phyloP scores from a whole-genome alignment of 1,284 basidiomycete species.

The Papiliotrema fonsecae region DNA sequence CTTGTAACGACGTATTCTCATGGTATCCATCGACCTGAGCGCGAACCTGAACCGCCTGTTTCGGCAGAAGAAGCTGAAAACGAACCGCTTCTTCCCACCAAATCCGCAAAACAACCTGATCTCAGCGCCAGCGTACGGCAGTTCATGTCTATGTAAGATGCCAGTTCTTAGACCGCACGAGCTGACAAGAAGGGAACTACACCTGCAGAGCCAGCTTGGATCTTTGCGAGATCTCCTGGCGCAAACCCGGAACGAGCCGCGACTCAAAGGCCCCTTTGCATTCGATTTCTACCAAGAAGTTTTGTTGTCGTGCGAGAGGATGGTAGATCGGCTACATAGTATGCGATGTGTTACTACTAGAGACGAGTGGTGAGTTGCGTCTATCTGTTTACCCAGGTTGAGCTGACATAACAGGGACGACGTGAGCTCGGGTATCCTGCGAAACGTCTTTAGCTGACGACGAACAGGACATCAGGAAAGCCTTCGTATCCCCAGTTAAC shows the following conservation, averaged over 20 bases:
- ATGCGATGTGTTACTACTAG: slow-evolving; percentile 93
- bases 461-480: slow-evolving; percentile 56
- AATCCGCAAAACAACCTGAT: slow-evolving; percentile 22
- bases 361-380: slow-evolving; percentile 72
- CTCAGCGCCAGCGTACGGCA: slow-evolving; percentile 55
- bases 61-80: slow-evolving; percentile 6
- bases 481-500: slow-evolving; percentile 86
- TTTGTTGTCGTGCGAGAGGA: slow-evolving; percentile 78
- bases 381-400: not conserved
- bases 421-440: slow-evolving; percentile 9
- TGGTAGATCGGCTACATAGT: slow-evolving; percentile 79
- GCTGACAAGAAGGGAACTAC: slow-evolving; percentile 69
- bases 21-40: slow-evolving; percentile 16
- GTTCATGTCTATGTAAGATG: slow-evolving; percentile 87
- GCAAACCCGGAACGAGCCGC: slow-evolving; percentile 87
- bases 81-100: slow-evolving; percentile 14
- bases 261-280: slow-evolving; percentile 90
- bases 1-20: slow-evolving; percentile 40
- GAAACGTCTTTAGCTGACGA: slow-evolving; percentile 48
- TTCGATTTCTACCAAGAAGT: slow-evolving; percentile 74
- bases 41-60: not conserved
- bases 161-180: too few relatives aligned
- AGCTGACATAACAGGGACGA: slow-evolving; percentile 23
- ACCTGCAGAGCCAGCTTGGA: slow-evolving; percentile 84
- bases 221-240: slow-evolving; percentile 73